Evolutionary conservation across 140 eudicot genomes (phyloP), one percentile per base, ranked within the genome.

Genomic region (Cichorium intybus): DNA sequence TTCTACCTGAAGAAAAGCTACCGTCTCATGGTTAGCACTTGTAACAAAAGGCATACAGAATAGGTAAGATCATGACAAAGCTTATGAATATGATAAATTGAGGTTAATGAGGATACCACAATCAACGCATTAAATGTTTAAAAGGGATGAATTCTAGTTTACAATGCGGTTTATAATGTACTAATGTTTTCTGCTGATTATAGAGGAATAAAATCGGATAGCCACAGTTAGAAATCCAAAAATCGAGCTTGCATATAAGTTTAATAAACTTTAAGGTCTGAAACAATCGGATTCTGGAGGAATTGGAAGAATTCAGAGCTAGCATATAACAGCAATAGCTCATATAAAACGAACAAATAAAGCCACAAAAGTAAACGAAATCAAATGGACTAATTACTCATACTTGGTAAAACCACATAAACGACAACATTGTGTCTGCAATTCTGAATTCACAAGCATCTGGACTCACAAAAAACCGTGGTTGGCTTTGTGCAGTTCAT

Each of bases 1-100:
- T 37, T 56, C 50, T 57, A 68, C 75, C 95, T 83, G 83, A 76
- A 71, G 17, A 68, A 7, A 75, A 46, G 43, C 31, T 68, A 46
- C 34, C 12, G 53, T 64, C 60, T 55, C 61, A 31, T 67, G 24
- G 53, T 67, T 67, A 16, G 24, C 39, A 56, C 34, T 28, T 7
- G 57, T 21, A 68, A 43, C 21, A 24, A 49, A 60, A 70, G 23
- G 6, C 52, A 50, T 61, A 49, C 27, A 60, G 24, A 26, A 71
- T 33, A 61, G 55, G 45, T 45, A 68, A 55, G 27, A 12, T 14
- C 53, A 46, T 26, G 18, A 10, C n/a, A n/a, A n/a, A n/a, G n/a
- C n/a, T 12, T 29, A 56, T 3, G 46, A 16, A 14, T 5, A 18
- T 29, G 15, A 27, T 16, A 29, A 56, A 27, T 17, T 56, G 62